These are phyloP conservation scores for Sporothrix brasiliensis DNA, from an alignment of 2,329 filamentous ascomycete genomes.

Conservation along the genomic window DNA sequence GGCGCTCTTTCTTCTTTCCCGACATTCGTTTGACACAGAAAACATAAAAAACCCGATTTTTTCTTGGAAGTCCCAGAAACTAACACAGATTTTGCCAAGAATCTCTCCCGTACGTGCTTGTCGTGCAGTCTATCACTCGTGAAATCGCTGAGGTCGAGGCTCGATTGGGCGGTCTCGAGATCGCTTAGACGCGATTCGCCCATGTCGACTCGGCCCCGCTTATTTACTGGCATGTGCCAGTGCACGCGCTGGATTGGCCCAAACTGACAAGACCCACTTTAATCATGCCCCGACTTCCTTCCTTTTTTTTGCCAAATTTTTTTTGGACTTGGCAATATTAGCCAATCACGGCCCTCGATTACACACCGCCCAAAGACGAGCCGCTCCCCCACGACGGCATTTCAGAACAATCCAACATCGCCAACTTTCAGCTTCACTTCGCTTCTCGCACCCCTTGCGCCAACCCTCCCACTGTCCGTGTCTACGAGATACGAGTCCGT, in stretches of 20 bases:
- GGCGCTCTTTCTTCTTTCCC: too few species aligned
- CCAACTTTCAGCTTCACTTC: background rate
- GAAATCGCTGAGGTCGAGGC: slow-evolving; percentile 5
- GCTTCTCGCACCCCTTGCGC: too few species aligned
- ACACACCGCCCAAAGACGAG: slow-evolving; percentile 5
- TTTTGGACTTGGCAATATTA: slow-evolving; percentile 24
- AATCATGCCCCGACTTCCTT: slow-evolving; percentile 2
- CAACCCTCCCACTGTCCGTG: background rate
- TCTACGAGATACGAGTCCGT: background rate
- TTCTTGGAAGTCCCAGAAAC: too few species aligned
- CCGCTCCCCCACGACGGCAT: background rate
- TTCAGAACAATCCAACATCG: background rate
- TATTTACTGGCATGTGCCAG: background rate
- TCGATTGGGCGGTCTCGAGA: slow-evolving; percentile 17
- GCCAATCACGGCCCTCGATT: slow-evolving; percentile 11
- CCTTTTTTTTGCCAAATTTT: slow-evolving; percentile 20
- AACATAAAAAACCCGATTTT: too few species aligned
- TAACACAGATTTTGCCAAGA: too few species aligned
- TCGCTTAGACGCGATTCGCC: slow-evolving; percentile 21
- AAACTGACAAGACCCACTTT: slow-evolving; percentile 5
- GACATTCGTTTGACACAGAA: too few species aligned
- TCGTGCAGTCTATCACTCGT: background rate
- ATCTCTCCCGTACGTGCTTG: too few species aligned
- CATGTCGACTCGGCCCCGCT: background rate
- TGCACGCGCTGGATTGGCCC: background rate